Conservation (phyloP, 768 basidiomycete genomes). For the Leccinum incarnatum region DNA sequence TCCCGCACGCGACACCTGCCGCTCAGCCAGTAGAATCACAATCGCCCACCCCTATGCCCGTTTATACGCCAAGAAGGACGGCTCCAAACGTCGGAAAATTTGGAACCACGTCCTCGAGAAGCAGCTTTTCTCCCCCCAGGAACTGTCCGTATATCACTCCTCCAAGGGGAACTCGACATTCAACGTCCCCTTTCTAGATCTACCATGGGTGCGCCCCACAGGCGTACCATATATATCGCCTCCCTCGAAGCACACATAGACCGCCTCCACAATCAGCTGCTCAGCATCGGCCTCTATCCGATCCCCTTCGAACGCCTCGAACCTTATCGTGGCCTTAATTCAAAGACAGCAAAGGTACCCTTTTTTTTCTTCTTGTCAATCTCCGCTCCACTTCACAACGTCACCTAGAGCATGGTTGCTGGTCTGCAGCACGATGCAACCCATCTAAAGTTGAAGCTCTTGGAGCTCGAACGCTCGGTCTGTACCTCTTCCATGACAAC, state of each 20-base stretch:
- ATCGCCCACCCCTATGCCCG: conserved; percentile 70
- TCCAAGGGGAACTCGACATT: background rate
- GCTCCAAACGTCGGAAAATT: conserved; percentile 65
- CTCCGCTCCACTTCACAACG: background rate
- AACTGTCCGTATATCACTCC: conserved; percentile 46
- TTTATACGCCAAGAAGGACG: conserved; percentile 60
- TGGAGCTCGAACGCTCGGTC: conserved; percentile 70
- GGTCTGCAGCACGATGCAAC: conserved; percentile 66
- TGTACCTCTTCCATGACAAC: conserved; percentile 3
- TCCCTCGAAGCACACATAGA: conserved; percentile 75
- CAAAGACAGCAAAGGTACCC: conserved; percentile 68
- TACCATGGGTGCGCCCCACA: conserved; percentile 61
- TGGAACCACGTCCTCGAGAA: conserved; percentile 82
- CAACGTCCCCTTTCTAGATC: conserved; percentile 38
- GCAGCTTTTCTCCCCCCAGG: conserved; percentile 60
- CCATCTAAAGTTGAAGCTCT: conserved; percentile 55
- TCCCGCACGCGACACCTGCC: conserved; percentile 17
- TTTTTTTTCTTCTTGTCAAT: background rate
- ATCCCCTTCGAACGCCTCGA: conserved; percentile 56
- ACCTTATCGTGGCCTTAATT: conserved; percentile 68
- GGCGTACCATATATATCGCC: conserved; percentile 68
- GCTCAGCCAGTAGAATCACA: conserved; percentile 26
- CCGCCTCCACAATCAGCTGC: conserved; percentile 56
- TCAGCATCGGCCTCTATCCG: conserved; percentile 52
- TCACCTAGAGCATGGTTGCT: conserved; percentile 64